These are phyloP conservation scores for Parastagonospora nodorum DNA, from an alignment of 2,329 filamentous ascomycete genomes.

Conservation along the genomic window DNA sequence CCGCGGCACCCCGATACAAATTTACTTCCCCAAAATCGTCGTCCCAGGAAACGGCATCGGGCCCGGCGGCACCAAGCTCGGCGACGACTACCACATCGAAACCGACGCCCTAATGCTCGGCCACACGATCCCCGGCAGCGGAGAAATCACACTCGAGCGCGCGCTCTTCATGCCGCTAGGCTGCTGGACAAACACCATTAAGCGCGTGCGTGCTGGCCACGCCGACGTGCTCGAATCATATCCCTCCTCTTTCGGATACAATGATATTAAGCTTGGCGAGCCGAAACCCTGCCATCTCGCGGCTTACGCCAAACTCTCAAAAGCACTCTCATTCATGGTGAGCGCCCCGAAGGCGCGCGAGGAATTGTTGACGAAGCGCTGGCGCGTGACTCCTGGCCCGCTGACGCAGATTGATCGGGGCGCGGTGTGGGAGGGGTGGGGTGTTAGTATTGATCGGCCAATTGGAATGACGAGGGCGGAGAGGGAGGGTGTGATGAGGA, in stretches of 20 bases:
- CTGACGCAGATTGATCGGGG: conserved; percentile 29
- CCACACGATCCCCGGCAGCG: conserved; percentile 11
- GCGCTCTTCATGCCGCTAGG: conserved; percentile 32
- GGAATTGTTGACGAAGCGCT: conserved; percentile 37
- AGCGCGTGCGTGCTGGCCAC: conserved; percentile 12
- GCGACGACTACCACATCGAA: conserved; percentile 7
- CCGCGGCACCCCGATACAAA: conserved; percentile 28
- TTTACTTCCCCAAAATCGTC: conserved; percentile 34
- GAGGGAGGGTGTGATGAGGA: conserved; percentile 18
- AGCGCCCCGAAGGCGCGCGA: conserved; percentile 18
- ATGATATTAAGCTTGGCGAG: not conserved
- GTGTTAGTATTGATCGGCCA: conserved; percentile 17
- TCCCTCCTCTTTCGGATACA: not conserved
- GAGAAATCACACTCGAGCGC: conserved; percentile 16
- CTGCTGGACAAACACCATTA: conserved; percentile 23
- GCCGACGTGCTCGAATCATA: conserved; percentile 33
- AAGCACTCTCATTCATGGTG: conserved; percentile 23
- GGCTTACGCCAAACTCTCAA: conserved; percentile 25
- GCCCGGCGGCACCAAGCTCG: conserved; percentile 7
- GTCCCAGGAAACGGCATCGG: conserved; percentile 13
- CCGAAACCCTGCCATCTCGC: conserved; percentile 12
- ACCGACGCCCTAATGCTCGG: conserved; percentile 41
- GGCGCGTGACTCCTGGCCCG: conserved; percentile 24
- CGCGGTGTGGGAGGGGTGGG: conserved; percentile 43
- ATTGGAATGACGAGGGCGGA: conserved; percentile 27